Evolutionary conservation across 225 moss, liverwort and hornwort species (phyloP), one percentile per base, ranked within the genome.

Genomic region (Marchantia polymorpha): DNA sequence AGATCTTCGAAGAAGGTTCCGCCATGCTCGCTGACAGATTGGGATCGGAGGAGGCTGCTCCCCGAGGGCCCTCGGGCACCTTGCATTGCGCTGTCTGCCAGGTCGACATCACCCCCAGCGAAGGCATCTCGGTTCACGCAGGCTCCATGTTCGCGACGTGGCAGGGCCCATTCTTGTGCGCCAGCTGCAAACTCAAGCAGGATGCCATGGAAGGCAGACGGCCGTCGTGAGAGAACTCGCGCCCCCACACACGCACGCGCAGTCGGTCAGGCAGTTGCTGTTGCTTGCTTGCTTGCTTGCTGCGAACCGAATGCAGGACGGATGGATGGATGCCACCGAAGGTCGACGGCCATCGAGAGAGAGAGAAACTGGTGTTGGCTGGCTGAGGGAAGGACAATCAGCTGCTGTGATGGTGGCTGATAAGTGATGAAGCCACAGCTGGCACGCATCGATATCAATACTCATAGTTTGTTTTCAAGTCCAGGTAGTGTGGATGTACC

Each of bases 1-100:
- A 91, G 83, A 69, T 94, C 50, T 94, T 92, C 76, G 92, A 94
- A 72, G 94, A 94, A 83, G 94, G 94, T 9, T 94, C 91, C 31
- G 94, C 94, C 51, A 87, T 89, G 83, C 86, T 94, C 26, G 88
- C 90, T 7, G 88, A 94, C 79, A 92, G 91, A 84, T 82, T 92
- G 75, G 88, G 91, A 65, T 85, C 84, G 0, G 27, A 7, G 3
- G 55, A 69, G 70, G 74, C 69, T 29, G 83, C 80, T 79, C 10
- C 66, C 72, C 64, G 39, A 61, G 71, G 67, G 6, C 25, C 66
- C 60, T 76, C 58, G 48, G 69, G 77, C 12, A 49, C 80, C 29
- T 80, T 84, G 52, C 25, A 75, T 4, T 86, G 60, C 63, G 82
- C 88, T 77, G 81, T 88, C 54, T 85, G 83, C 48, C 82, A 85